phyloP scores from a whole-genome alignment of 768 basidiomycete genomes.

The Mycena olivaceomarginata region DNA sequence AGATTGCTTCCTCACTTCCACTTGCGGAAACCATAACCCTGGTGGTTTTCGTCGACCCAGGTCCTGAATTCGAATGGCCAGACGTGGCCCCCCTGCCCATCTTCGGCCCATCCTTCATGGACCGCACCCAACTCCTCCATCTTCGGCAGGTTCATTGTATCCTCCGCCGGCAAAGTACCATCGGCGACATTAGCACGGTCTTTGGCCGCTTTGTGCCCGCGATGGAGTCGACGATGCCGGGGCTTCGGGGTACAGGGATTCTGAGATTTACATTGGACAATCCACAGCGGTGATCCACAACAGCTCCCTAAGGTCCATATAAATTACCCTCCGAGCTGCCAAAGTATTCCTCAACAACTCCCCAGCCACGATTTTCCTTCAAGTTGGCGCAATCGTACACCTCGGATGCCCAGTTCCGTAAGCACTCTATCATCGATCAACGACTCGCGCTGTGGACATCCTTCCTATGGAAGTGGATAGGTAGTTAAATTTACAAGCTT shows the following conservation, averaged over 20 bases:
- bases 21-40: constrained; percentile 21
- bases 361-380: too few relatives aligned
- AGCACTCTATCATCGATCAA: too few relatives aligned
- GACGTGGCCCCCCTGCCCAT: constrained; percentile 19
- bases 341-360: not conserved
- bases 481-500: too few relatives aligned
- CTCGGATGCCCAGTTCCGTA: too few relatives aligned
- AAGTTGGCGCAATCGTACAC: too few relatives aligned
- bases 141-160: constrained; percentile 16
- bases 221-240: constrained; percentile 24
- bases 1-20: constrained; percentile 13
- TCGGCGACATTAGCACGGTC: not conserved
- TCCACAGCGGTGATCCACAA: too few relatives aligned
- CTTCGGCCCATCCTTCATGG: constrained; percentile 5
- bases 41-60: not conserved
- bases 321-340: not conserved
- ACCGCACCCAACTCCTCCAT: constrained; percentile 14
- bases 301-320: not conserved
- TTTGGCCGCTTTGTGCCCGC: constrained; percentile 17
- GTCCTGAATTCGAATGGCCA: not conserved
- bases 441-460: too few relatives aligned
- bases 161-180: not conserved
- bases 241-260: constrained; percentile 16
- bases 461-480: too few relatives aligned
- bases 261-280: not conserved